phyloP scores from a whole-genome alignment of 768 basidiomycete genomes.

The Leccinum uliginosum region DNA sequence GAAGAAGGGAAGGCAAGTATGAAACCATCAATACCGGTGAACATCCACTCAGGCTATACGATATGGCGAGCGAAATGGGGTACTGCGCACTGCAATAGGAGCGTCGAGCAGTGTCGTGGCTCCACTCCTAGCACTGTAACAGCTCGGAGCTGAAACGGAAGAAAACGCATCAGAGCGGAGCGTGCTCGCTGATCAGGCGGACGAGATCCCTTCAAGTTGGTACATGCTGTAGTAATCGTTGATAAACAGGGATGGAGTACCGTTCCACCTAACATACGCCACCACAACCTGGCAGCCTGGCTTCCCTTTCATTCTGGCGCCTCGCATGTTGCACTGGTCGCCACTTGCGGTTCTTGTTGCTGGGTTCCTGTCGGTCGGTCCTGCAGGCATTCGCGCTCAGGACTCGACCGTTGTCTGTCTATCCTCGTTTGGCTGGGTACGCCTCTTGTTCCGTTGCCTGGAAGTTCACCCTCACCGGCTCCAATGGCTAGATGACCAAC shows the following conservation, averaged over 20 bases:
- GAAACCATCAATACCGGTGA: no score
- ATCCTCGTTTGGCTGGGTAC: conserved; percentile 25
- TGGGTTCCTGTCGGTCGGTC: conserved; percentile 15
- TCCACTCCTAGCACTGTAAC: no score
- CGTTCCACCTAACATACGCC: neutral
- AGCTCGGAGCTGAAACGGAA: no score
- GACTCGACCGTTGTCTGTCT: conserved; percentile 19
- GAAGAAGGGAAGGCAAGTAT: no score
- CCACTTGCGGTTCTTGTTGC: conserved; percentile 16
- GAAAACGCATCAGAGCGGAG: neutral
- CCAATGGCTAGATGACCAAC: conserved; percentile 32
- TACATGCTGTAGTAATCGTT: conserved; percentile 1
- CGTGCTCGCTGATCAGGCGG: neutral
- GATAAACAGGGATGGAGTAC: conserved; percentile 11
- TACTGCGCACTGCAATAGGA: no score
- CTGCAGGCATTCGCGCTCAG: conserved; percentile 20
- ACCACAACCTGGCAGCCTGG: neutral
- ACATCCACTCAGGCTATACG: no score
- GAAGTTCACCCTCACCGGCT: neutral
- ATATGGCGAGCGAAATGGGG: no score
- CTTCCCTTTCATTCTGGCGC: conserved; percentile 8
- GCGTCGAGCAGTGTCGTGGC: no score
- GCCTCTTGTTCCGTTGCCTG: neutral
- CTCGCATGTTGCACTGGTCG: conserved; percentile 4
- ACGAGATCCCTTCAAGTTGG: neutral